These are phyloP conservation scores for Pseudozyma thailandica DNA, from an alignment of 1,284 basidiomycete species.

Conservation along the genomic window DNA sequence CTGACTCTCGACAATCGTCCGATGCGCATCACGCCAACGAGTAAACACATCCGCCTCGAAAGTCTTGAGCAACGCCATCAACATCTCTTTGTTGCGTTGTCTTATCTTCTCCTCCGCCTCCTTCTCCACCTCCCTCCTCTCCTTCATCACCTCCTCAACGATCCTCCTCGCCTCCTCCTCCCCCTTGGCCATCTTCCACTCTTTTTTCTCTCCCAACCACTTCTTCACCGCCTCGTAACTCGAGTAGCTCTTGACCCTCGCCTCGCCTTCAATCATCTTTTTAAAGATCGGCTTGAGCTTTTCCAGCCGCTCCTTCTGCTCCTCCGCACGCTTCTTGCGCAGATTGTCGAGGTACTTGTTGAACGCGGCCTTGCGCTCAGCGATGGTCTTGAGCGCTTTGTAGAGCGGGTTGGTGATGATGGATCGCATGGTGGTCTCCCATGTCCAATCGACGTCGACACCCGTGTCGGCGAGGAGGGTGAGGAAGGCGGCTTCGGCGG, in stretches of 20 bases:
- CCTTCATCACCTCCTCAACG: slow-evolving; percentile 46
- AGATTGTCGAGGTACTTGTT: slow-evolving; percentile 67
- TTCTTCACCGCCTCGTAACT: slow-evolving; percentile 56
- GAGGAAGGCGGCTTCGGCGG: slow-evolving; percentile 92
- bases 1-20: slow-evolving; percentile 57
- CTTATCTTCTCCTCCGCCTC: slow-evolving; percentile 33
- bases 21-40: slow-evolving; percentile 65
- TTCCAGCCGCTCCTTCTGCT: slow-evolving; percentile 34
- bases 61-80: slow-evolving; percentile 59
- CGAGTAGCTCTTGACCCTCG: slow-evolving; percentile 55
- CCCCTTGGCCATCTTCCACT: slow-evolving; percentile 39
- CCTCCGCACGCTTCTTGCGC: slow-evolving; percentile 48
- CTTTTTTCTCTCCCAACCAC: slow-evolving; percentile 12
- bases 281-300: slow-evolving; percentile 51
- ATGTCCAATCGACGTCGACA: slow-evolving; percentile 91
- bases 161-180: slow-evolving; percentile 50
- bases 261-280: slow-evolving; percentile 21
- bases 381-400: slow-evolving; percentile 89
- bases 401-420: slow-evolving; percentile 98
- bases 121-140: slow-evolving; percentile 45
- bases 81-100: slow-evolving; percentile 57
- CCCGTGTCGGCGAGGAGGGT: slow-evolving; percentile 86
- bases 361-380: slow-evolving; percentile 90
- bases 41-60: slow-evolving; percentile 64
- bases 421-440: slow-evolving; percentile 97